phyloP scores from a whole-genome alignment of 2,329 filamentous ascomycete genomes.

The Orbilia ellipsospora region DNA sequence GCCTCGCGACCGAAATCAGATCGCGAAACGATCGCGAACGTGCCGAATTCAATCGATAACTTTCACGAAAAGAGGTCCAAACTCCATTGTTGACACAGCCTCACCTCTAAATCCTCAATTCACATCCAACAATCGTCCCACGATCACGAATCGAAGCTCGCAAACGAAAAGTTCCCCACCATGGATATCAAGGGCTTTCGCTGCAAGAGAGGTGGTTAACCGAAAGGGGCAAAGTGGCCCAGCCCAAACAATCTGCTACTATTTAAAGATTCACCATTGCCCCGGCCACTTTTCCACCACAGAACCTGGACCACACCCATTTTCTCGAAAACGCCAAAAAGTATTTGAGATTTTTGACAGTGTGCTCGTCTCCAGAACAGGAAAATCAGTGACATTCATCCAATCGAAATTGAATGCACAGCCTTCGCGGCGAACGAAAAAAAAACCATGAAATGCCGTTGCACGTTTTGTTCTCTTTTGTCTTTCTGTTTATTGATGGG shows the following conservation, averaged over 20 bases:
- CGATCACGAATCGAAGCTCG: slow-evolving; percentile 2
- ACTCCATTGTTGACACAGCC: not conserved
- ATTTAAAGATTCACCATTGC: slow-evolving; percentile 22
- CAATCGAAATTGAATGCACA: slow-evolving; percentile 16
- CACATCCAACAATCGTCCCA: not conserved
- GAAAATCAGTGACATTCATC: slow-evolving; percentile 5
- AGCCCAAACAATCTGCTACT: slow-evolving; percentile 13
- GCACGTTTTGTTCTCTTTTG: no score
- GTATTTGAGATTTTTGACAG: slow-evolving; percentile 24
- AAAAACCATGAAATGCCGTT: not conserved
- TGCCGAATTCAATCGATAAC: no score
- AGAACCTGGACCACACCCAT: not conserved
- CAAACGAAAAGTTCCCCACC: slow-evolving; percentile 32
- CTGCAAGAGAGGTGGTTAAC: not conserved
- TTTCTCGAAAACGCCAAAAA: slow-evolving; percentile 7
- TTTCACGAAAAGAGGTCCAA: no score
- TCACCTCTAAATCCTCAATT: not conserved
- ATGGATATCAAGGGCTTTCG: not conserved
- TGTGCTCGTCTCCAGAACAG: not conserved
- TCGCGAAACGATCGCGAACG: no score
- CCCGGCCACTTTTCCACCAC: slow-evolving; percentile 9
- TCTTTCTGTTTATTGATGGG: not conserved
- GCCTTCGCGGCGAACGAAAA: slow-evolving; percentile 2
- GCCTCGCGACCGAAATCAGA: no score
- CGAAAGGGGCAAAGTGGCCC: slow-evolving; percentile 13